Percentiles rank a stretch among this genome's conserved stretches.
phyloP scores from a whole-genome alignment of 2,329 filamentous ascomycete species.

The Pseudovirgaria hyperparasitica region DNA sequence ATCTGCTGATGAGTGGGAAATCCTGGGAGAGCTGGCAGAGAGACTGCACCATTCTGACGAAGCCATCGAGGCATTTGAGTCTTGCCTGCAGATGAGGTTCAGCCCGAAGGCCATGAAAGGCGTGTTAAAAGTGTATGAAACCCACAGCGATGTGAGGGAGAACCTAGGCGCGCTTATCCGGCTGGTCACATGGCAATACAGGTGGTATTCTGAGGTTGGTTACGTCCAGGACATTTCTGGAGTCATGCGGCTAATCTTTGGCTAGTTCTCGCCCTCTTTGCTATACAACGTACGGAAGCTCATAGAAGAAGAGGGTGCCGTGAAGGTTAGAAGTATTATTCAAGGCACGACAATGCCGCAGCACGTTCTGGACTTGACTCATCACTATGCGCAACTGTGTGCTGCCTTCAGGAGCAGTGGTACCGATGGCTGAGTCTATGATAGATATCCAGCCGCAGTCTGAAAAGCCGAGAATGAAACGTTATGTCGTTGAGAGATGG shows the following conservation, averaged over 20 bases:
- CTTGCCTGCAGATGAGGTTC: conserved; percentile 77
- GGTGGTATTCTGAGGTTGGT: conserved; percentile 87
- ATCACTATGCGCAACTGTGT: conserved; percentile 90
- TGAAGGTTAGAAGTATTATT: conserved; percentile 94
- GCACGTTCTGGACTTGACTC: conserved; percentile 83
- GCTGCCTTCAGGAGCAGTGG: conserved; percentile 91
- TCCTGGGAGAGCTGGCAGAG: conserved; percentile 83
- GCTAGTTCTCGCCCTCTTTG: conserved; percentile 76
- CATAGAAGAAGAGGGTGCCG: conserved; percentile 93
- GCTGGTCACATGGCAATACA: conserved; percentile 93
- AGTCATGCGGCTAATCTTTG: conserved; percentile 8
- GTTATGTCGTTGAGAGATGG: too few relatives aligned
- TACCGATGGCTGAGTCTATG: conserved; percentile 60
- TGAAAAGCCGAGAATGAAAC: too few relatives aligned
- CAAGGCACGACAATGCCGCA: conserved; percentile 92
- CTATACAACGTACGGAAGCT: conserved; percentile 78
- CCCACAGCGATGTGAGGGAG: conserved; percentile 64
- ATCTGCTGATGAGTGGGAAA: conserved; percentile 95
- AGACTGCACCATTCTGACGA: conserved; percentile 86
- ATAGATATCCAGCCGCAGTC: not conserved
- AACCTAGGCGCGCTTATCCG: conserved; percentile 78
- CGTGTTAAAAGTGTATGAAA: conserved; percentile 67
- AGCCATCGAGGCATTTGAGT: conserved; percentile 82
- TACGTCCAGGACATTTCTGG: not conserved
- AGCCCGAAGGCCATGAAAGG: conserved; percentile 85